Base-by-base conservation (phyloP, 805 yeast genomes). In the Brettanomyces anomalus region DNA sequence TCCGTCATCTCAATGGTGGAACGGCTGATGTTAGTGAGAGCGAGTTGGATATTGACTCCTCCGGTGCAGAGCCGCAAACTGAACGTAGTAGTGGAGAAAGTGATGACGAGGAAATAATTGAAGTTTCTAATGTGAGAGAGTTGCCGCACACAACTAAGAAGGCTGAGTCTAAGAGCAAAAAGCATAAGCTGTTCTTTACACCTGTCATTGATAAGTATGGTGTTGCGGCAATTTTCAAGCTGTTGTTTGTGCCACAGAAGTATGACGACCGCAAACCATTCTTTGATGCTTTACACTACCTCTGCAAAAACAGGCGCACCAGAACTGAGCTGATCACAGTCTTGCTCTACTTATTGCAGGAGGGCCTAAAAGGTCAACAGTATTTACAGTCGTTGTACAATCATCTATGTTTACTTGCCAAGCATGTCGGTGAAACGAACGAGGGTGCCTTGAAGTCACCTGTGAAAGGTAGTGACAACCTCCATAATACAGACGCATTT, bases 171-270 rank as follows among this genome's bases (percentile, higher is more conserved):
- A 44, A 47, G 26, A 62, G 62, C 43, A 63, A 66, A 36, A 48
- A 49, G 10, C 53, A 56, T 49, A 66, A 66, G 49, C 57, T 70
- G 3, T 76, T 63, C 55, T 71, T 74, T 57, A 68, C 83, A 3
- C 85, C 94, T 3, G 60, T 89, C 48, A 70, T 86, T 43, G 96
- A 89, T 53, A 72, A 77, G 39, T 62, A 76, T 5, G 95, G 95
- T 10, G 76, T 85, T 41, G 79, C 93, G 4, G 72, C 95, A 0
- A 51, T 89, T 32, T 57, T 85, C 43, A 72, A 87, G 46, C 67
- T 85, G 38, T 65, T 86, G 3, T 89, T 84, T 62, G 68, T 83
- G 18, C 89, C 95, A 1, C 85, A 81, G 50, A 71, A 79, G 1
- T 72, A 75, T 51, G 68, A 65, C 49, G 78, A 75, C 46, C 68